Conservation (phyloP, 306 rosid species). For the Luffa aegyptiaca region DNA sequence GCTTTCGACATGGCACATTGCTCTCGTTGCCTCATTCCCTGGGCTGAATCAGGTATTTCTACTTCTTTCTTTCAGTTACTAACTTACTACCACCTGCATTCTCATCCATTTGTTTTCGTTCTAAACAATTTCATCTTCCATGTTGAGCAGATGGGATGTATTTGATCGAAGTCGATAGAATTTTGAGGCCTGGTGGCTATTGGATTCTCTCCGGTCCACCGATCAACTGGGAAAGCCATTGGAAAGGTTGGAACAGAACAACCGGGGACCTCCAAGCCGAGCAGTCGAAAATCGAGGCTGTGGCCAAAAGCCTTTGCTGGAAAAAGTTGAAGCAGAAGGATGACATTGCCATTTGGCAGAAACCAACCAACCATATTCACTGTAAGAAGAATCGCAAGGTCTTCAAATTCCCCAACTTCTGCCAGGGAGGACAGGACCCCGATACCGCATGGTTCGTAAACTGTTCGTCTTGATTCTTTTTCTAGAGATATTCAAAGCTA, state of each 20-base stretch:
- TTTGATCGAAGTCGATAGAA: slow-evolving; percentile 74
- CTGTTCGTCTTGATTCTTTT: not conserved
- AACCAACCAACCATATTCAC: slow-evolving; percentile 73
- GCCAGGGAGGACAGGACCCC: slow-evolving; percentile 50
- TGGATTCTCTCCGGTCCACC: slow-evolving; percentile 99
- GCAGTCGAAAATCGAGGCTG: slow-evolving; percentile 57
- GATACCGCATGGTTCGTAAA: slow-evolving; percentile 74
- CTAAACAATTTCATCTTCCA: not conserved
- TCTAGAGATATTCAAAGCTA: not conserved
- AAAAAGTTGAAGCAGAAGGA: slow-evolving; percentile 55
- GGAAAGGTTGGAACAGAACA: slow-evolving; percentile 86
- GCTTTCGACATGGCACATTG: slow-evolving; percentile 97
- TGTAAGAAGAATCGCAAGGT: slow-evolving; percentile 47
- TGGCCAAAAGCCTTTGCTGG: slow-evolving; percentile 84
- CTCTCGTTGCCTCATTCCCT: slow-evolving; percentile 97
- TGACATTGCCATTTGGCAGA: slow-evolving; percentile 94
- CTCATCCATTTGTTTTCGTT: not conserved
- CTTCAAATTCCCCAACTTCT: slow-evolving; percentile 58
- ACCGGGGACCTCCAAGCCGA: slow-evolving; percentile 53
- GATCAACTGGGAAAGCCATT: slow-evolving; percentile 71
- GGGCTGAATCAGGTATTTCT: slow-evolving; percentile 62
- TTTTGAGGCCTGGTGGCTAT: slow-evolving; percentile 90
- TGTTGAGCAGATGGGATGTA: slow-evolving; percentile 56
- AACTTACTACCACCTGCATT: not conserved
- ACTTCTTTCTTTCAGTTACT: not conserved